Evolutionary conservation across 768 basidiomycete species (phyloP), one percentile per base, ranked within the genome.

Genomic region (Termitomyces sp.): DNA sequence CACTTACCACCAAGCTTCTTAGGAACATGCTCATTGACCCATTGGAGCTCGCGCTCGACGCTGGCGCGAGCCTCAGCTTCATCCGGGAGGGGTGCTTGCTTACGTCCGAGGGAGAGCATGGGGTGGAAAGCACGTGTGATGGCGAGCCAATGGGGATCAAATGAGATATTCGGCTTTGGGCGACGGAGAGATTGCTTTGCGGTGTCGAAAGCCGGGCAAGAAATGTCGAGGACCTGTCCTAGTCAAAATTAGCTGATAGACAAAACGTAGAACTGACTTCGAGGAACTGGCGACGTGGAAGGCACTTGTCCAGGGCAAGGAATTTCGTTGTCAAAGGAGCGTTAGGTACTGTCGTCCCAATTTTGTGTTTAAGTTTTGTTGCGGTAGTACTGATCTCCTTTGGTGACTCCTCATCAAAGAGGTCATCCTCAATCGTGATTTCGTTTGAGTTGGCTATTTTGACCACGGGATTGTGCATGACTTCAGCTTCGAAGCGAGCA

Each of bases 141-240:
- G 0, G 94, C 95, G 51, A 98, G 85, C 97, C 97, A 99, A 71
- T 94, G 86, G 0, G 88, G 87, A 69, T 98, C 95, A 71, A 84
- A 97, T 14, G 83, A 81, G n/a, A 98, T 68, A 0, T 61, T 63
- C 4, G 83, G 81, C 36, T 52, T 31, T 34, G 65, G 15, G 20
- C 37, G 57, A 7, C 52, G 50, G 32, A 57, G 40, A 52, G 51
- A 46, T 29, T 61, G 57, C 56, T 70, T 71, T 20, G 25, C 46
- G 8, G 36, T 38, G 37, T 57, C 59, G 51, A 49, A 46, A 53
- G 66, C 63, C 0, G 72, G 63, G 42, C 66, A 66, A 3, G 79
- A 76, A 32, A 92, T 72, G 57, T 96, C 92, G 49, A 95, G 71
- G 8, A 94, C 82, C 93, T 94, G 66, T 5, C 17, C 54, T 14